Base-by-base conservation (phyloP, 352 stramenopile species). In the Phytopythium helicoides region DNA sequence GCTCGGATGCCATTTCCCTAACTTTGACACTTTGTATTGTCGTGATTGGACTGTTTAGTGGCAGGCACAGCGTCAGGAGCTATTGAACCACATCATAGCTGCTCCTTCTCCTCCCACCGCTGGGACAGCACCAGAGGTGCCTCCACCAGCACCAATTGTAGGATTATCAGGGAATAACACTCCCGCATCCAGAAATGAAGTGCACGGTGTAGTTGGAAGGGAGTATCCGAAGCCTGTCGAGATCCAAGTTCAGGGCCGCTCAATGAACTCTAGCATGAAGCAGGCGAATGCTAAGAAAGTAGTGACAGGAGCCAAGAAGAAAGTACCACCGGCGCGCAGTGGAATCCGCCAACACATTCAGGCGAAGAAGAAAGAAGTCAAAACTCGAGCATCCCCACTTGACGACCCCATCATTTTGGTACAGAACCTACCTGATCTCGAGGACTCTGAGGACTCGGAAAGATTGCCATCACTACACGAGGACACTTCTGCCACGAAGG, bases 351-450 rank as follows among this genome's bases (percentile, higher is more conserved):
- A 56, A 28, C 68, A 82, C 51, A 80, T 85, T 23, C 60, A 48
- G 14, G 66, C 52, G 12, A 62, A 64, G 31, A 86, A 88, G 47
- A 66, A 60, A 38, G 58, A 72, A 42, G 37, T 76, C n/a, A 35
- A 39, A 6, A 25, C 31, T 2, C 49, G 51, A 12, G 45, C 46
- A 1, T 76, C 56, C 37, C 73, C 71, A 9, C 62, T 88, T 3
- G 73, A 92, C 26, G 78, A 89, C 33, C 74, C 81, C 0, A 60
- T 92, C 34, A 86, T 92, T 45, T 52, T 92, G 9, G 81, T 92
- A 16, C 81, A 89, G 38, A 80, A 85, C 42, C 62, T 89, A 11
- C 76, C 78, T 8, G 62, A 76, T 25, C 69, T 70, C 28, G 62
- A 63, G 16, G 47, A 44, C 12, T 41, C 41, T 18, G 42, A 53